A percentile compares a stretch with the other conserved stretches of the same genome.
phyloP scores from a whole-genome alignment of 2,329 filamentous ascomycete species.

The Hypoxylon sp. region DNA sequence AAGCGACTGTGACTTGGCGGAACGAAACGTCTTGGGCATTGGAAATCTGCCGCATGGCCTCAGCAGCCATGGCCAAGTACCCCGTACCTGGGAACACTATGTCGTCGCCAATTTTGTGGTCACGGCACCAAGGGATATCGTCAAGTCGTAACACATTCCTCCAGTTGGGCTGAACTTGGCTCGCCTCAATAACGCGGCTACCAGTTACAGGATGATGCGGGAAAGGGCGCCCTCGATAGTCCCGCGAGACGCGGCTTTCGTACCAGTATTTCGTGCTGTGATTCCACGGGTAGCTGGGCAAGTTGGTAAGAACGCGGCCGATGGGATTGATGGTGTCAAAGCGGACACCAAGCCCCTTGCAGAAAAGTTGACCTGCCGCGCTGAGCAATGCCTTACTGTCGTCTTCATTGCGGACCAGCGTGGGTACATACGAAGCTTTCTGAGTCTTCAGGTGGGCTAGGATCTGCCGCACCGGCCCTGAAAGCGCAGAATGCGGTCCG shows the following conservation, averaged over 20 bases:
- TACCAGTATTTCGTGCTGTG: slow-evolving; percentile 45
- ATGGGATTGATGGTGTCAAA: not conserved
- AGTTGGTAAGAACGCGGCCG: slow-evolving; percentile 27
- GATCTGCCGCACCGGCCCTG: not conserved
- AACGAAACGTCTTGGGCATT: slow-evolving; percentile 5
- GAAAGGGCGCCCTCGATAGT: slow-evolving; percentile 41
- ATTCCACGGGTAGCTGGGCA: slow-evolving; percentile 51
- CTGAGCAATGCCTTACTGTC: not conserved
- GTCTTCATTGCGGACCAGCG: not conserved
- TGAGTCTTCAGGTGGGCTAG: not conserved
- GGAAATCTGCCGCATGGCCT: slow-evolving; percentile 47
- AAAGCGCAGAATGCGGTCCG: not conserved
- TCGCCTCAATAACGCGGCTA: not conserved
- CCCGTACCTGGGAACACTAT: slow-evolving; percentile 56
- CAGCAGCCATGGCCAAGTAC: slow-evolving; percentile 53
- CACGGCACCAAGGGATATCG: slow-evolving; percentile 58
- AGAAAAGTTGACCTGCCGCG: not conserved
- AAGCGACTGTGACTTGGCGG: not conserved
- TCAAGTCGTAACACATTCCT: slow-evolving; percentile 25
- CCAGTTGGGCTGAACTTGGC: slow-evolving; percentile 20
- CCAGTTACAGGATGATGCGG: slow-evolving; percentile 19
- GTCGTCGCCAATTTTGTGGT: slow-evolving; percentile 60
- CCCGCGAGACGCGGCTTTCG: slow-evolving; percentile 41
- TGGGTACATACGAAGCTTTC: not conserved
- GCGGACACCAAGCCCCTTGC: not conserved